A percentile compares a stretch with the other conserved stretches of the same genome.
Conservation (phyloP, 345 rosid species). For the Boechera retrofracta region DNA sequence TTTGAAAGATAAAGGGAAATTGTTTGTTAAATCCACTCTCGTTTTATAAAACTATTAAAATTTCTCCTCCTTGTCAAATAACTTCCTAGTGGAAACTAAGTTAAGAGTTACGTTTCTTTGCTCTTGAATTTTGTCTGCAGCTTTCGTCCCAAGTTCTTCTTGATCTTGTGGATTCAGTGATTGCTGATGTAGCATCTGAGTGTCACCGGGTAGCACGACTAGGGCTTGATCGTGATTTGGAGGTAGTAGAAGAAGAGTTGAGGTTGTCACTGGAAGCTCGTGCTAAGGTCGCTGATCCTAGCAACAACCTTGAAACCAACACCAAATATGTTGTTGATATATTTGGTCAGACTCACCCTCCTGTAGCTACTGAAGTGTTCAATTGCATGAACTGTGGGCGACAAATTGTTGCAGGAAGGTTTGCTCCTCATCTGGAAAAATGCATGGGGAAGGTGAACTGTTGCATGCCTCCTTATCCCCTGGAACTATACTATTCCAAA, state of each 20-base stretch:
- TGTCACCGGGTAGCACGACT: constrained; percentile 82
- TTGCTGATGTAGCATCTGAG: constrained; percentile 96
- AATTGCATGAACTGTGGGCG: constrained; percentile 96
- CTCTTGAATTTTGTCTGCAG: constrained; percentile 48
- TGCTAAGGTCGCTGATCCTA: constrained; percentile 72
- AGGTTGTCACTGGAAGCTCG: constrained; percentile 85
- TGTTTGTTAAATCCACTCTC: not conserved
- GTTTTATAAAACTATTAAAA: not conserved
- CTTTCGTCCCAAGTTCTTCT: constrained; percentile 66
- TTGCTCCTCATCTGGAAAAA: constrained; percentile 95
- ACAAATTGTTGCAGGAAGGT: constrained; percentile 84
- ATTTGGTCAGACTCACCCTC: constrained; percentile 89
- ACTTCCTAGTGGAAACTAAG: constrained; percentile 18
- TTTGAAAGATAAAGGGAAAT: not conserved
- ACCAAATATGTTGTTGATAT: constrained; percentile 85
- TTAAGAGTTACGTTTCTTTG: constrained; percentile 7
- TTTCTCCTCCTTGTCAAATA: constrained; percentile 11
- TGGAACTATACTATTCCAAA: not conserved
- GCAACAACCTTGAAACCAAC: constrained; percentile 68
- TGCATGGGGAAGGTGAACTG: constrained; percentile 95
- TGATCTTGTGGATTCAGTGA: constrained; percentile 82
- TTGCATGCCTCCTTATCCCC: not conserved
- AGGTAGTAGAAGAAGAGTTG: constrained; percentile 85
- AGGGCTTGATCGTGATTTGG: constrained; percentile 85
- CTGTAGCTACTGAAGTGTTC: constrained; percentile 80